A percentile compares a stretch with the other conserved stretches of the same genome.
Evolutionary conservation across 306 rosid genomes (phyloP).

Genomic region (Dalbergia cochinchinensis): DNA sequence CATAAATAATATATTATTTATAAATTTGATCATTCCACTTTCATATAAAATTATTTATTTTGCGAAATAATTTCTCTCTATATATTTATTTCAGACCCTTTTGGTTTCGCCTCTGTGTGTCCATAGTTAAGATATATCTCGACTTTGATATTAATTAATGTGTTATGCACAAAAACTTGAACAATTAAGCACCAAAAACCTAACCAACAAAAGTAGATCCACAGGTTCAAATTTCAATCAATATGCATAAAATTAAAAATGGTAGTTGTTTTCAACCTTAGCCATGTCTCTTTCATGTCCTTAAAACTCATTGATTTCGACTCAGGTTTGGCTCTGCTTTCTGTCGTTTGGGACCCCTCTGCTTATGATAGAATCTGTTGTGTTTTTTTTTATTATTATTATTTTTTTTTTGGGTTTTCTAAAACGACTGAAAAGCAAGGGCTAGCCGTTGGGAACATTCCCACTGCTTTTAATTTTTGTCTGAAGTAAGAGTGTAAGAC

Average conservation of each 20-base stretch:
- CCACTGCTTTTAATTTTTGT: constrained; percentile 63
- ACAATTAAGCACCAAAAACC: background rate
- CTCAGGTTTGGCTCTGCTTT: constrained; percentile 46
- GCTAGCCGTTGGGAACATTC: constrained; percentile 77
- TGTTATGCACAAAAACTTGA: background rate
- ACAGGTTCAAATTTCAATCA: background rate
- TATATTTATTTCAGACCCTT: too few species aligned
- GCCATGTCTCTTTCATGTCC: constrained; percentile 52
- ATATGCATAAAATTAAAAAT: constrained; percentile 12
- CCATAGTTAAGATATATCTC: background rate
- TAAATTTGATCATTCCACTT: too few species aligned
- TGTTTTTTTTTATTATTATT: constrained; percentile 28
- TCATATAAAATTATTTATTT: too few species aligned
- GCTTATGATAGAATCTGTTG: constrained; percentile 49
- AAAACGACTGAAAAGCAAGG: constrained; percentile 47
- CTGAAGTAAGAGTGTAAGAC: constrained; percentile 42
- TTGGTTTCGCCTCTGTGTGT: too few species aligned
- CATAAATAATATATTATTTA: too few species aligned
- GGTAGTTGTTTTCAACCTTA: constrained; percentile 42
- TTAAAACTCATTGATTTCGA: constrained; percentile 52
- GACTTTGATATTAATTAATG: constrained; percentile 7
- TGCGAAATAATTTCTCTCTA: too few species aligned
- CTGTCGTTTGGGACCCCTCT: constrained; percentile 53
- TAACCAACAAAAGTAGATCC: background rate
- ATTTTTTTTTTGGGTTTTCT: constrained; percentile 16